Percentiles rank a stretch among this genome's conserved stretches.
Conservation (phyloP, 495 filamentous ascomycete species). For the Penicillium silybi region DNA sequence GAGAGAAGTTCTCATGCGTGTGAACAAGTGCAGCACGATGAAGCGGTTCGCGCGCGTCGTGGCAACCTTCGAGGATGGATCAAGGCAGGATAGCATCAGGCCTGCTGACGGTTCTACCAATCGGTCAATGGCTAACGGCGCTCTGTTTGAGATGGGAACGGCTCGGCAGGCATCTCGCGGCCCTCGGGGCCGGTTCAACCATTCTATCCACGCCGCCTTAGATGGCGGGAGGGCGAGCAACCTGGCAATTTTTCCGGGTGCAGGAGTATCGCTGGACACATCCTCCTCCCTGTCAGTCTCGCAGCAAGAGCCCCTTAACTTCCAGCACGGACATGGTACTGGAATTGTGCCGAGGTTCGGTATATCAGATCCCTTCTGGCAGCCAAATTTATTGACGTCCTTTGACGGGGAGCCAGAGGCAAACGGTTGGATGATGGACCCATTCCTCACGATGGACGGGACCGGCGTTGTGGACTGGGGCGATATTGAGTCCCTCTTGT, state of each 20-base stretch:
- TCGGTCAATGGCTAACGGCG: no score
- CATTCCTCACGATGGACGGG: neutral
- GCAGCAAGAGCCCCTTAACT: neutral
- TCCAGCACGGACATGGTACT: neutral
- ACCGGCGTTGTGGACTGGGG: constrained; percentile 1
- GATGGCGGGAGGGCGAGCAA: no score
- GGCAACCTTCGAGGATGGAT: constrained; percentile 1
- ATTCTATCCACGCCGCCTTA: no score
- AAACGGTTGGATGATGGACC: constrained; percentile 2
- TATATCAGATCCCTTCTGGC: neutral
- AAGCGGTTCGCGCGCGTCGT: constrained; percentile 4
- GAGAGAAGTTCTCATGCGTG: constrained; percentile 4
- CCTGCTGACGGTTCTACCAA: neutral
- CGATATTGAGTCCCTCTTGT: constrained; percentile 1
- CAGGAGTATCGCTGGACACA: no score
- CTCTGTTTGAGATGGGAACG: neutral
- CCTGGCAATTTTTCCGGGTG: no score
- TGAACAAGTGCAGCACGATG: constrained; percentile 5
- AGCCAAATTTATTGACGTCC: constrained; percentile 1
- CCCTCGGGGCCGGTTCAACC: no score
- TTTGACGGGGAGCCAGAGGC: constrained; percentile 1
- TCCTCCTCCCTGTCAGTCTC: no score
- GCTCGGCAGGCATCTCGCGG: no score
- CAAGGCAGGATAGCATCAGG: neutral
- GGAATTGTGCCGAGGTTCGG: neutral